Evolutionary conservation across 2,329 filamentous ascomycete species (phyloP), one percentile per base, ranked within the genome.

Genomic region (Neofusicoccum sp.): DNA sequence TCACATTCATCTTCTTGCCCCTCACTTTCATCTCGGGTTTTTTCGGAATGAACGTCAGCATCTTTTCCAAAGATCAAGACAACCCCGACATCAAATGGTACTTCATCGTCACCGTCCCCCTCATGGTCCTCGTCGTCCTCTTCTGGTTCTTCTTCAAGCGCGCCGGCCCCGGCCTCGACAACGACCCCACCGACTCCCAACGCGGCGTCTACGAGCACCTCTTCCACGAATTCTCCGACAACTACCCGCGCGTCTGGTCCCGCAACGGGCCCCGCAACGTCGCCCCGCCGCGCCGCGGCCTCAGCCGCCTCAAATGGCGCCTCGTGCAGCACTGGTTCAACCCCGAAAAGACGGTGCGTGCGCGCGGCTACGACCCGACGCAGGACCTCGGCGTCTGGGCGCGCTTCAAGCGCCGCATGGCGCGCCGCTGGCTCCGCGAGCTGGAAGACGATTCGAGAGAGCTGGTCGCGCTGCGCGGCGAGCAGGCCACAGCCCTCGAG

Each of bases 1-100:
- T 88, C 14, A 90, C 89, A 58, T 91, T 93, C 73, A 93, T 94
- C 73, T 81, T 92, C 70, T 87, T 91, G 72, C 85, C 83, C 0
- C 71, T 84, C 8, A 84, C 81, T 0, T 84, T 83, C 65, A 76
- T 82, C 12, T 75, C 74, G 3, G 78, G 78, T 9, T 80, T 82
- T 69, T 83, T 81, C 65, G 81, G 80, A 45, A 83, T 84, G 81
- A 84, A 84, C 66, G 81, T 84, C 14, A 74, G 79, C 64, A 75
- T 75, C 1, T 82, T 84, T 62, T 12, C 12, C 4, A 49, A 60
- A 33, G 59, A 52, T 37, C 67, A 74, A 52, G 62, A 68, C 52
- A 73, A 78, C 41, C 81, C 80, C 1, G 72, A 69, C 31, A 77
- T 83, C 14, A 81, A 80, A 68, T 83, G 79, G 78, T 84, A 80